Conservation (phyloP, 2,329 filamentous ascomycete genomes). For the Fusarium sp. region DNA sequence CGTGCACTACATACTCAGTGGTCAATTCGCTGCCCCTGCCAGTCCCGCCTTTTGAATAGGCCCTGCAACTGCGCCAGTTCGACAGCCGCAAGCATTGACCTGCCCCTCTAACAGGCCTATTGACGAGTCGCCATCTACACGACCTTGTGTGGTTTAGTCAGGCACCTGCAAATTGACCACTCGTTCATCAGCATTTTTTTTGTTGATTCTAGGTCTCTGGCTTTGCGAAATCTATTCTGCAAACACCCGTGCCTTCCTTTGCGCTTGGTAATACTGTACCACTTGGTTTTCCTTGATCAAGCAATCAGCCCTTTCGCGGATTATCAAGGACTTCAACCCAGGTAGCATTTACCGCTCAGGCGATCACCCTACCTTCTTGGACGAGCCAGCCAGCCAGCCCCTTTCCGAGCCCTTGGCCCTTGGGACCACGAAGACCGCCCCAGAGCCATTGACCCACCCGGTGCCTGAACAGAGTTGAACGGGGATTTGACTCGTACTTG, state of each 20-base stretch:
- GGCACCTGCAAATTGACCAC: conserved; percentile 41
- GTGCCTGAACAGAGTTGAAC: conserved; percentile 39
- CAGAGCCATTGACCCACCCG: conserved; percentile 45
- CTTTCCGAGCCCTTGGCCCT: conserved; percentile 43
- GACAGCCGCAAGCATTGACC: conserved; percentile 45
- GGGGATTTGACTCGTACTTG: conserved; percentile 40
- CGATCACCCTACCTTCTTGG: conserved; percentile 41
- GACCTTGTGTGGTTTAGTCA: conserved; percentile 36
- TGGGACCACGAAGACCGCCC: conserved; percentile 39
- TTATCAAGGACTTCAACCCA: conserved; percentile 7
- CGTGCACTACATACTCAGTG: conserved; percentile 26
- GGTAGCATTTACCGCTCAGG: conserved; percentile 34
- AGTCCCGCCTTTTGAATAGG: conserved; percentile 34
- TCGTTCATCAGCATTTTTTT: conserved; percentile 30
- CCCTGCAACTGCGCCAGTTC: conserved; percentile 40
- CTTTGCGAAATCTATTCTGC: conserved; percentile 24
- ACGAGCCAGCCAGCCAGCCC: conserved; percentile 42
- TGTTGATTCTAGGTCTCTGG: conserved; percentile 23
- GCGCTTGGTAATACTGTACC: conserved; percentile 29
- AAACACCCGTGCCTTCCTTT: conserved; percentile 27
- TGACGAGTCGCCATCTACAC: conserved; percentile 37
- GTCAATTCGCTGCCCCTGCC: conserved; percentile 38
- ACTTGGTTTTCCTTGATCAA: conserved; percentile 9
- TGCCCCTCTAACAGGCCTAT: conserved; percentile 46
- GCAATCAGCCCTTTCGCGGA: conserved; percentile 19